A percentile compares a stretch with the other conserved stretches of the same genome.
These are phyloP conservation scores for Effrenium voratum DNA, from an alignment of 73 alveolate species.

Conservation along the genomic window DNA sequence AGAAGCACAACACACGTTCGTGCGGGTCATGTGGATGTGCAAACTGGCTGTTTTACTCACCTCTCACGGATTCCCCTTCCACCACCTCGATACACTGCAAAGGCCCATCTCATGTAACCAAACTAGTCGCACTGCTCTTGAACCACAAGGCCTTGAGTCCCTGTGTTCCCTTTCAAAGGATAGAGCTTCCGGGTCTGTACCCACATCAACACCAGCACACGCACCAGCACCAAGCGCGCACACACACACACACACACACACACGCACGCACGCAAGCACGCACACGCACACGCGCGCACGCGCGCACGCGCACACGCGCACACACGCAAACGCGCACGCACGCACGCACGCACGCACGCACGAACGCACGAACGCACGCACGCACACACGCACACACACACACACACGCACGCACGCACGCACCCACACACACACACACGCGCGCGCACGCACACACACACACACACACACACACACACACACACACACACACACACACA, in stretches of 20 bases:
- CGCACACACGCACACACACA: background rate
- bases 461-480: background rate
- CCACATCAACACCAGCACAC: background rate
- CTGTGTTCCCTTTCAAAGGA: too few species aligned
- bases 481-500: background rate
- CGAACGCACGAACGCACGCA: background rate
- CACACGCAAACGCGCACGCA: background rate
- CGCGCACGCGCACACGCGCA: background rate
- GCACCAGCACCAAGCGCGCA: too few species aligned
- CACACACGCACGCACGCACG: background rate
- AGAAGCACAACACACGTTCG: too few species aligned
- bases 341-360: background rate
- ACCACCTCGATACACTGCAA: too few species aligned
- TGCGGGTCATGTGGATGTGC: too few species aligned
- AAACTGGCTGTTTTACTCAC: too few species aligned
- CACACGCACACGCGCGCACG: background rate
- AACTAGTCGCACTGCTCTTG: too few species aligned
- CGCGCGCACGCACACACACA: background rate
- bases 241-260: slow-evolving; percentile 22
- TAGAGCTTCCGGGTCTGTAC: too few species aligned
- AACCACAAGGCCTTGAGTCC: too few species aligned
- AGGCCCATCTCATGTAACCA: too few species aligned
- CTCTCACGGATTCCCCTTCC: too few species aligned
- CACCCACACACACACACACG: background rate
- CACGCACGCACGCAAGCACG: background rate